Evolutionary conservation across 768 basidiomycete species (phyloP), one percentile per base, ranked within the genome.

Genomic region (Boletus vermiculosoides): DNA sequence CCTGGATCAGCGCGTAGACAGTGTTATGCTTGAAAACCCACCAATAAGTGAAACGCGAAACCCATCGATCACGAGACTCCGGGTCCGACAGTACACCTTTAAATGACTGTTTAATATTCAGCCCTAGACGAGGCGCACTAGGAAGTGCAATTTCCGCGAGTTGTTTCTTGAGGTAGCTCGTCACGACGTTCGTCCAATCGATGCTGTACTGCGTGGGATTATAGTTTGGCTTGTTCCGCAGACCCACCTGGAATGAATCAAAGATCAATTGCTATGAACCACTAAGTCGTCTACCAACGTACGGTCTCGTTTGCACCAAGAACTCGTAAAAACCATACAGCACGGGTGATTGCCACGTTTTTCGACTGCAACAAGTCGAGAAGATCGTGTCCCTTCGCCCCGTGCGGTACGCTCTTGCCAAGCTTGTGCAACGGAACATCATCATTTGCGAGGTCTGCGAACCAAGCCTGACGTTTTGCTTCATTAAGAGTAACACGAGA

Each of bases 271-370:
- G n/a, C 23, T n/a, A 23, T 45, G 49, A 48, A 33, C 10, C 2
- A 58, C 1, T 23, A 36, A 40, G 52, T 44, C 33, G 45, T 40
- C 56, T n/a, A 36, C 22, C 23, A 9, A 57, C 56, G 12, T 66
- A 91, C 90, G 48, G 88, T 90, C 73, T 94, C 92, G 63, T 93
- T 92, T 20, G 87, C 90, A 25, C 92, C 92, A 63, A 92, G 84
- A 4, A 92, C 90, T 20, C 92, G 82, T 28, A 94, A 76, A 67
- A 93, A 90, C 92, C 92, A 94, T 8, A 93, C 84, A 4, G 92
- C 92, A 45, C 92, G 81, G 2, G 87, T 80, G 34, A 92, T 87
- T 7, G 87, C 87, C 28, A 94, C 88, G 55, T 86, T 82, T 52
- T 91, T 85, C 7, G 79, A 77, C 53, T 93, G 88, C 31, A 94